Evolutionary conservation across 305 asterid genomes (phyloP).

Genomic region (Solanum hybrid): DNA sequence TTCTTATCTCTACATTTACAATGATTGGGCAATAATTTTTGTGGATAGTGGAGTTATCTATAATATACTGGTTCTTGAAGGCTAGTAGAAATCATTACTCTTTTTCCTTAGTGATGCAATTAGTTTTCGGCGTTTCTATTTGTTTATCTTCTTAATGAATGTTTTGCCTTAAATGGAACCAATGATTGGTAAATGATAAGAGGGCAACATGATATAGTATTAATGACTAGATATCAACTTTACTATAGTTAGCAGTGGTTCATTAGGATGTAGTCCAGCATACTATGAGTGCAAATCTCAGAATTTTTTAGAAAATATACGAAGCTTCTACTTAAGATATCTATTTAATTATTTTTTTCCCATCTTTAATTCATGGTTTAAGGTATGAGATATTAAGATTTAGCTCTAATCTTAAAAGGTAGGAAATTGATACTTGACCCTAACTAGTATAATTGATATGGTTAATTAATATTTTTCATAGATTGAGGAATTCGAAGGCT

Average conservation of each 20-base stretch:
- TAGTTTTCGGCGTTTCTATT: too few species aligned
- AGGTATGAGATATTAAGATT: neutral
- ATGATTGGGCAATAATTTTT: neutral
- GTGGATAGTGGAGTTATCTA: neutral
- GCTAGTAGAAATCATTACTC: neutral
- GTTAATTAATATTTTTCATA: neutral
- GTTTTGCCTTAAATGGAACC: neutral
- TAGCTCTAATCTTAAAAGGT: neutral
- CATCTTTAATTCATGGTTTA: neutral
- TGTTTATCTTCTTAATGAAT: too few species aligned
- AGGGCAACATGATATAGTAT: too few species aligned
- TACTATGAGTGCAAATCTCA: neutral
- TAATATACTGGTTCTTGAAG: too few species aligned
- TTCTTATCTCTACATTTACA: too few species aligned
- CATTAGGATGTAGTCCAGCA: neutral
- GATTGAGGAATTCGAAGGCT: neutral
- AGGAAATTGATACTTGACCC: neutral
- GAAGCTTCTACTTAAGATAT: neutral
- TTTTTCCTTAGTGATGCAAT: too few species aligned
- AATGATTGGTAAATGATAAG: neutral
- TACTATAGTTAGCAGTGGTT: neutral
- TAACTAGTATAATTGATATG: neutral
- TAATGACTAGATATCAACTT: too few species aligned
- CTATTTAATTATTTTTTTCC: too few species aligned
- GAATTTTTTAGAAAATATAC: neutral